Base-by-base conservation (phyloP, 768 basidiomycete genomes). In the Neoboletus brunneissimus region DNA sequence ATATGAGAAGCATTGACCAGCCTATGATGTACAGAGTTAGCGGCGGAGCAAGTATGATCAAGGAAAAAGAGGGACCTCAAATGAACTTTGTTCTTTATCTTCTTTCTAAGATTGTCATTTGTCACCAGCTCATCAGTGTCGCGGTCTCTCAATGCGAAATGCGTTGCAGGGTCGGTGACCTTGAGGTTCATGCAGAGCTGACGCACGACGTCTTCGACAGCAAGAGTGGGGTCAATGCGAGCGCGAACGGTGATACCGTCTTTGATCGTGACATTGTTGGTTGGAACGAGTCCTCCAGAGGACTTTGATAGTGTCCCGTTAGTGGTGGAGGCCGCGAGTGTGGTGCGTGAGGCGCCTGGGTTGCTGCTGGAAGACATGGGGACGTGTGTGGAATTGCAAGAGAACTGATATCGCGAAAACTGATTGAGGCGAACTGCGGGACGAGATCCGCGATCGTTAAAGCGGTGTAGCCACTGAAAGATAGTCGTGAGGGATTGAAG, bases 41-140 rank as follows among this genome's bases (percentile, higher is more conserved):
- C 23, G 22, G 43, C 1, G 43, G 41, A 54, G 12, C 25, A 37
- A 10, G 22, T 7, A 50, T 1, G 25, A 44, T 42, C 23, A 31
- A 29, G 13, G 20, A 40, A 29, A 12, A 55, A 32, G 34, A 73
- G 82, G 62, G 67, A 93, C 91, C 86, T 92, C 53, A 94, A 76
- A 65, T 88, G 85, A 47, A 79, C 82, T 70, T 89, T 93, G 40
- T 79, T 79, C 72, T 82, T 88, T 61, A 94, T 90, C 76, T 88
- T 89, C 74, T 82, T 85, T 67, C 85, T 80, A 65, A 97, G 68
- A 67, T 94, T 95, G 60, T 93, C 91, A 64, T 89, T 88, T 27
- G 91, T 94, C 18, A 97, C 87, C 46, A 95, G 72, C 61, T 90
- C 90, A 57, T 89, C 89, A 16, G 79, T 82, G 62, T 91, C 89